These are phyloP conservation scores for Tricholoma furcatifolium DNA, from an alignment of 768 basidiomycete species.

Conservation along the genomic window DNA sequence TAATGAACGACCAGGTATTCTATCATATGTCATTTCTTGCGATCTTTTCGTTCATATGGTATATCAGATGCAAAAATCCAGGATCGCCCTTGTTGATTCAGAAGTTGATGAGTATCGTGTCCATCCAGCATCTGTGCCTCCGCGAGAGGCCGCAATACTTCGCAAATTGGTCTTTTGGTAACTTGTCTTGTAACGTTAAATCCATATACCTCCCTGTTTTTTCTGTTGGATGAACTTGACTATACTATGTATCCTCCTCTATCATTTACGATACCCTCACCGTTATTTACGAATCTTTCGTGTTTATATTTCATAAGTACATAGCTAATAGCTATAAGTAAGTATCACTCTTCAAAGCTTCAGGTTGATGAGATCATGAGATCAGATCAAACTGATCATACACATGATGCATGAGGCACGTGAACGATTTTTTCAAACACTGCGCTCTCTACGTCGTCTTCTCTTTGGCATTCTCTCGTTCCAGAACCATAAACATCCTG, in stretches of 20 bases:
- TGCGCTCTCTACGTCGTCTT: constrained; percentile 55
- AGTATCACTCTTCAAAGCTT: no score
- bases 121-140: constrained; percentile 21
- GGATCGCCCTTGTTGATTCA: constrained; percentile 53
- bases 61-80: constrained; percentile 62
- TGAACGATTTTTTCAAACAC: constrained; percentile 45
- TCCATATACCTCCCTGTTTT: neutral
- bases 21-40: neutral
- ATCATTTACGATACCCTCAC: no score
- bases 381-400: no score
- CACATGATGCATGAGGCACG: no score
- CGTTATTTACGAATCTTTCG: no score
- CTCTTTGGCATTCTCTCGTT: constrained; percentile 9
- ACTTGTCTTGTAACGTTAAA: constrained; percentile 4
- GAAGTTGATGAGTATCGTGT: constrained; percentile 40
- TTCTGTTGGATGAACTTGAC: no score
- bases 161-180: constrained; percentile 51
- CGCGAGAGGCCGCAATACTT: constrained; percentile 44
- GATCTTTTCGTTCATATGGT: constrained; percentile 3
- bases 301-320: no score
- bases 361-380: no score
- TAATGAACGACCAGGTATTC: constrained; percentile 71
- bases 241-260: no score
- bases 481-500: no score
- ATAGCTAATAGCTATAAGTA: no score